These are phyloP conservation scores for Cudoniella acicularis DNA, from an alignment of 495 filamentous ascomycete species.

Conservation along the genomic window DNA sequence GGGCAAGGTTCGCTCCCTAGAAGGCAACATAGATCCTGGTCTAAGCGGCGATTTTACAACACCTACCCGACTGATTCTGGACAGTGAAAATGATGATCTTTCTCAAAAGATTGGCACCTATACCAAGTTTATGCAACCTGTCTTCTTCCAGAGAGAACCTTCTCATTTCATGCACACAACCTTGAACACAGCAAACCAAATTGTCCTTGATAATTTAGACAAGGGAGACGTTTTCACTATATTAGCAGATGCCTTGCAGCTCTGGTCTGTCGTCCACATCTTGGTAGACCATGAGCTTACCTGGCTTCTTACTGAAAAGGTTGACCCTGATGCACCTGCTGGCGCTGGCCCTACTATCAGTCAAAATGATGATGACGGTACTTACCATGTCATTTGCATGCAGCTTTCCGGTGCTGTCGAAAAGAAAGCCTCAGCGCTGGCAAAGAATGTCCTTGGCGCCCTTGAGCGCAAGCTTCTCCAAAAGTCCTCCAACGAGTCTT, in stretches of 20 bases:
- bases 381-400: slow-evolving; percentile 52
- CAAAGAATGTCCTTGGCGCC: slow-evolving; percentile 67
- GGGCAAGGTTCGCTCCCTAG: slow-evolving; percentile 24
- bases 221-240: slow-evolving; percentile 55
- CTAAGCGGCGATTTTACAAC: slow-evolving; percentile 7
- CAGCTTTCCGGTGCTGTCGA: slow-evolving; percentile 75
- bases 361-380: slow-evolving; percentile 33
- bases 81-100: slow-evolving; percentile 66
- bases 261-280: slow-evolving; percentile 74
- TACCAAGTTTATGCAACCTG: slow-evolving; percentile 58
- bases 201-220: slow-evolving; percentile 35
- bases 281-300: slow-evolving; percentile 61
- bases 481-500: slow-evolving; percentile 60
- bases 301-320: slow-evolving; percentile 60
- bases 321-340: slow-evolving; percentile 37
- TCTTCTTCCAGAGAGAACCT: slow-evolving; percentile 60
- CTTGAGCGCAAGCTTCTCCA: slow-evolving; percentile 74
- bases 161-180: slow-evolving; percentile 68
- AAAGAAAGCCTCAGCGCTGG: slow-evolving; percentile 61
- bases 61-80: slow-evolving; percentile 46
- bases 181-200: slow-evolving; percentile 51
- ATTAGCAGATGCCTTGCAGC: slow-evolving; percentile 62
- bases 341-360: slow-evolving; percentile 16
- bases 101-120: slow-evolving; percentile 65
- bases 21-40: slow-evolving; percentile 23